These are phyloP conservation scores for Venturia carpophila DNA, from an alignment of 2,329 filamentous ascomycete species.

Conservation along the genomic window DNA sequence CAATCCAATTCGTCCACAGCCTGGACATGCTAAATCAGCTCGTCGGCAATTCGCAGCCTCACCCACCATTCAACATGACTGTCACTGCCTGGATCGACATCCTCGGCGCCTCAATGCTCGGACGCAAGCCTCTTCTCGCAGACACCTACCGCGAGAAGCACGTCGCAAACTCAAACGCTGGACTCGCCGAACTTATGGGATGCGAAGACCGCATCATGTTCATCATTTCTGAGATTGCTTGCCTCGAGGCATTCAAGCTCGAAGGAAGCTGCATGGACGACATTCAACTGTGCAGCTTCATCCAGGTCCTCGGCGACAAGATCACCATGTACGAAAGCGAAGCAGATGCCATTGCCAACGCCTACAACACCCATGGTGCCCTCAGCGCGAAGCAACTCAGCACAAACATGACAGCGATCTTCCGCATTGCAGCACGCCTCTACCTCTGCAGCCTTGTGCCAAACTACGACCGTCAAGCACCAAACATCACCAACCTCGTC, in stretches of 20 bases:
- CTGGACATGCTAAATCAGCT: slow-evolving; percentile 69
- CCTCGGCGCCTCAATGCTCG: slow-evolving; percentile 85
- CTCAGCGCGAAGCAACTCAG: slow-evolving; percentile 76
- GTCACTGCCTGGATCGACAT: slow-evolving; percentile 95
- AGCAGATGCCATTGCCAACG: slow-evolving; percentile 40
- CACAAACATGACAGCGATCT: slow-evolving; percentile 82
- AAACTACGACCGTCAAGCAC: slow-evolving; percentile 69
- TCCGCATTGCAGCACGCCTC: slow-evolving; percentile 85
- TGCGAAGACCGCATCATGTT: slow-evolving; percentile 98
- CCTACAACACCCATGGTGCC: slow-evolving; percentile 55
- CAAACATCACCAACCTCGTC: slow-evolving; percentile 67
- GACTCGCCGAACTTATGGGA: slow-evolving; percentile 89
- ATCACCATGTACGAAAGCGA: slow-evolving; percentile 72
- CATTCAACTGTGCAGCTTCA: slow-evolving; percentile 78
- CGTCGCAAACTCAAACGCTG: slow-evolving; percentile 56
- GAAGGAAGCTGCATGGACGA: slow-evolving; percentile 65
- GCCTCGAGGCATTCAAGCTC: slow-evolving; percentile 79
- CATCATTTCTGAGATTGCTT: slow-evolving; percentile 93
- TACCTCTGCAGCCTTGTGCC: slow-evolving; percentile 95
- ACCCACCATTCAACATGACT: slow-evolving; percentile 90
- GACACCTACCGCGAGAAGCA: slow-evolving; percentile 96
- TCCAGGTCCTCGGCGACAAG: slow-evolving; percentile 78
- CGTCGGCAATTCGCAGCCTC: slow-evolving; percentile 50
- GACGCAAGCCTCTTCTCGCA: slow-evolving; percentile 76
- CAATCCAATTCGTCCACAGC: slow-evolving; percentile 74